phyloP scores from a whole-genome alignment of 148 eudicot genomes.

The Rhododendron kiyosumense region DNA sequence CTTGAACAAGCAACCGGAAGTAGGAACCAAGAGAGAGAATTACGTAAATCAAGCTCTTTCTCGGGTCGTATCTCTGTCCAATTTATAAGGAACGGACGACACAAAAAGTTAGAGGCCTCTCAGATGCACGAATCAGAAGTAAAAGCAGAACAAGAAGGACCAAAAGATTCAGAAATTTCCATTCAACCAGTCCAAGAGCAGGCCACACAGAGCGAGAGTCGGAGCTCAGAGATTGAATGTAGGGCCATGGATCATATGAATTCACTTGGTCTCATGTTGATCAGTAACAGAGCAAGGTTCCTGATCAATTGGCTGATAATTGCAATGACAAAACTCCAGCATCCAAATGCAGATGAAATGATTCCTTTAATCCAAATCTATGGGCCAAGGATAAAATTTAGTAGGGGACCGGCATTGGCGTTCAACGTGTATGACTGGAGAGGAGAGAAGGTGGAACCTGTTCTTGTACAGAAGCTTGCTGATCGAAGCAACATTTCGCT shows the following conservation, averaged over 20 bases:
- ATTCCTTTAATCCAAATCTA: conserved; percentile 65
- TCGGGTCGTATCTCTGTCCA: neutral
- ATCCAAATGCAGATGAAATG: conserved; percentile 55
- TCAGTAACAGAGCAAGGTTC: conserved; percentile 66
- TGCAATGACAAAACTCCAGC: conserved; percentile 69
- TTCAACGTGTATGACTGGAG: conserved; percentile 93
- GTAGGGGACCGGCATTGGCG: conserved; percentile 82
- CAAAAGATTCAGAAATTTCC: conserved; percentile 17
- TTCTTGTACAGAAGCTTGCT: conserved; percentile 86
- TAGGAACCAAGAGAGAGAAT: neutral
- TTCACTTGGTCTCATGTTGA: conserved; percentile 54
- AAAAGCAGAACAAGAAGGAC: conserved; percentile 5
- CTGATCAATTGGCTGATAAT: conserved; percentile 85
- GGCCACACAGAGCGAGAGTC: conserved; percentile 3
- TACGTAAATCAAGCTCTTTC: neutral
- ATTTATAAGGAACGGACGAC: conserved; percentile 5
- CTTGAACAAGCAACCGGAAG: neutral
- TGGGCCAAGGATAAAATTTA: conserved; percentile 82
- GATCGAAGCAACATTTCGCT: conserved; percentile 82
- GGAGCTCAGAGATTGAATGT: conserved; percentile 27
- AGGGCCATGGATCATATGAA: conserved; percentile 84
- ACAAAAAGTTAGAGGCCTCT: conserved; percentile 15
- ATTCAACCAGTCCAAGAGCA: neutral
- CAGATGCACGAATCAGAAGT: conserved; percentile 11
- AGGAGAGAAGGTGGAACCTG: conserved; percentile 80